These are phyloP conservation scores for Trametes pubescens DNA, from an alignment of 1,284 basidiomycete genomes.

Conservation along the genomic window DNA sequence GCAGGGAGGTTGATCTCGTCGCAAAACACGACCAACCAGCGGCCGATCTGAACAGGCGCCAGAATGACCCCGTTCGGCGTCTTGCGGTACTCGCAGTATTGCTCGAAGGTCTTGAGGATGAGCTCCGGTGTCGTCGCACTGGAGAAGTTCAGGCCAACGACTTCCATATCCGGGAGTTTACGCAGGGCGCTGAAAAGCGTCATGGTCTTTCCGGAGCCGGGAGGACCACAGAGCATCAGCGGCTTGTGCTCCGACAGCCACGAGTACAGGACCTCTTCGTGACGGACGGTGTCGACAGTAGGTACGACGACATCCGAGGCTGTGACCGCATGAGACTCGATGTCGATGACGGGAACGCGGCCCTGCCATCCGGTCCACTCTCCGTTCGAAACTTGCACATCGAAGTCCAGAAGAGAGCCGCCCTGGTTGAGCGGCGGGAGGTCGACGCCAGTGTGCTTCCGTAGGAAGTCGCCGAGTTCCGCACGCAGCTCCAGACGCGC, in stretches of 20 bases:
- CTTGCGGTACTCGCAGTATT: conserved; percentile 99
- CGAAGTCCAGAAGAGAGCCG: conserved; percentile 93
- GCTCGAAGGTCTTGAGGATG: conserved; percentile 99
- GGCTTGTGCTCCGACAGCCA: conserved; percentile 99
- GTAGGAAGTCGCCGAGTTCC: conserved; percentile 90
- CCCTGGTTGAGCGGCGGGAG: conserved; percentile 81
- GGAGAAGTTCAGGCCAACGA: conserved; percentile 99
- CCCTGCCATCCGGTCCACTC: conserved; percentile 96
- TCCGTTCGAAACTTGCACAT: conserved; percentile 87
- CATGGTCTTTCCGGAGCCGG: conserved; percentile 99
- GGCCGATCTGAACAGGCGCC: conserved; percentile 93
- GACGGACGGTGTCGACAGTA: conserved; percentile 97
- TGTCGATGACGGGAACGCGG: conserved; percentile 93
- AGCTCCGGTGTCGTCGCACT: conserved; percentile 98
- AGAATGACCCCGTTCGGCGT: conserved; percentile 97
- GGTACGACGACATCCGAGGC: conserved; percentile 97
- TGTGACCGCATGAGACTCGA: conserved; percentile 96
- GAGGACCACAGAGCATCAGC: conserved; percentile 97
- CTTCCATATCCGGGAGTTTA: conserved; percentile 98
- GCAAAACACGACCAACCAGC: conserved; percentile 99
- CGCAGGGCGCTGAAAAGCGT: conserved; percentile 98
- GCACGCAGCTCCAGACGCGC: conserved; percentile 90
- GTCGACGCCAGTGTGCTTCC: conserved; percentile 89
- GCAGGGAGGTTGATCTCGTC: conserved; percentile 99
- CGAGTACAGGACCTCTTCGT: conserved; percentile 98